A percentile compares a stretch with the other conserved stretches of the same genome.
Conservation (phyloP, 495 filamentous ascomycete genomes). For the Penicillium taxi region DNA sequence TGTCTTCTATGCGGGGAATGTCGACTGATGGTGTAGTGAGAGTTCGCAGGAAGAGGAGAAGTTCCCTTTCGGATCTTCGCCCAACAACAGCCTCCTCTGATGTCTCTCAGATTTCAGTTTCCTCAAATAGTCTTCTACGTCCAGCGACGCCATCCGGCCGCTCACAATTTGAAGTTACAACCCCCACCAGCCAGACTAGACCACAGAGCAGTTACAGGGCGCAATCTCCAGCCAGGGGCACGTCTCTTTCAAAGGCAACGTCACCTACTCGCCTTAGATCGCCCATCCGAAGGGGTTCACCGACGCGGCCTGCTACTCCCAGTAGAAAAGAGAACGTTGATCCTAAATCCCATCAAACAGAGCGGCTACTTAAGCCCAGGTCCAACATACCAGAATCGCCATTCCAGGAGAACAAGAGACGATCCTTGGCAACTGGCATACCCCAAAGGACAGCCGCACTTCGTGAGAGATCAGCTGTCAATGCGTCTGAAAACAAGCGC, state of each 20-base stretch:
- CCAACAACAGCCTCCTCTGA: constrained; percentile 43
- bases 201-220: constrained; percentile 29
- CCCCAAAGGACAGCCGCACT: constrained; percentile 43
- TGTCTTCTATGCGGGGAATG: constrained; percentile 31
- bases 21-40: constrained; percentile 34
- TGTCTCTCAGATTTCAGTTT: constrained; percentile 30
- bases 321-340: constrained; percentile 51
- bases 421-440: constrained; percentile 47
- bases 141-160: constrained; percentile 31
- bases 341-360: constrained; percentile 25
- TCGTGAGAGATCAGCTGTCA: constrained; percentile 44
- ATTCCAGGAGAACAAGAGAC: constrained; percentile 35
- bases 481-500: constrained; percentile 29
- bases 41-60: constrained; percentile 70
- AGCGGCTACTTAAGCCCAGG: constrained; percentile 31
- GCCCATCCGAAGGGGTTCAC: constrained; percentile 32
- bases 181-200: constrained; percentile 27
- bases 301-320: constrained; percentile 37
- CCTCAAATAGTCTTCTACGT: constrained; percentile 26
- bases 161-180: constrained; percentile 22
- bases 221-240: constrained; percentile 23
- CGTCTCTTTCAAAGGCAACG: constrained; percentile 24
- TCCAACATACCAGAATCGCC: constrained; percentile 34
- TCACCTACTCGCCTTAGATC: constrained; percentile 28
- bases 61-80: constrained; percentile 84